Conservation (phyloP, 768 basidiomycete species). For the Macrolepiota albuminosa region DNA sequence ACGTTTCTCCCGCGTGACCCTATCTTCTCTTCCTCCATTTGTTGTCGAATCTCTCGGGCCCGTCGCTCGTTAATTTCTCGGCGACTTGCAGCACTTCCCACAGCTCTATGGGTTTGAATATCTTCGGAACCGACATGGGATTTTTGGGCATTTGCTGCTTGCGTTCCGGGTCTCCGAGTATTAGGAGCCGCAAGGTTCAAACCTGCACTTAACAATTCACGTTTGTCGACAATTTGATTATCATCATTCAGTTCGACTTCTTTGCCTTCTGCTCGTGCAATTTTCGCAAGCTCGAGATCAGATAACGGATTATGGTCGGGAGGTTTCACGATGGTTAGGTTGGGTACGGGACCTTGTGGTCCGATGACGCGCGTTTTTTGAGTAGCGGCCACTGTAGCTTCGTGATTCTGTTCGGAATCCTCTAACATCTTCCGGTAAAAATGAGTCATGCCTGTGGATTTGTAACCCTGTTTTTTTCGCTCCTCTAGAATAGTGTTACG, state of each 20-base stretch:
- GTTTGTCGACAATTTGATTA: constrained; percentile 94
- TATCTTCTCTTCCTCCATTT: constrained; percentile 74
- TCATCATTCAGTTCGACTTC: constrained; percentile 94
- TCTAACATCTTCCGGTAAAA: constrained; percentile 79
- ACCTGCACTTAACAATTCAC: constrained; percentile 87
- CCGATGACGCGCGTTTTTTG: constrained; percentile 51
- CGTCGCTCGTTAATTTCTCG: constrained; percentile 84
- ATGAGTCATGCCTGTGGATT: constrained; percentile 75
- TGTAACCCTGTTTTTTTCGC: constrained; percentile 53
- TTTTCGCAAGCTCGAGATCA: constrained; percentile 68
- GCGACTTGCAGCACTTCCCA: constrained; percentile 75
- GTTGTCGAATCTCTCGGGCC: constrained; percentile 67
- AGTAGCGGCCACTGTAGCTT: constrained; percentile 80
- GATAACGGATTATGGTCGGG: constrained; percentile 56
- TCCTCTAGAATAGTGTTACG: constrained; percentile 36
- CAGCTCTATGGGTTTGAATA: constrained; percentile 62
- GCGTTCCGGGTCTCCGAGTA: constrained; percentile 62
- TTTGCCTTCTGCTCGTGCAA: constrained; percentile 72
- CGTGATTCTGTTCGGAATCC: constrained; percentile 77
- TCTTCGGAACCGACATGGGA: constrained; percentile 22
- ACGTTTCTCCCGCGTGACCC: constrained; percentile 50
- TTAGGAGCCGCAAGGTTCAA: constrained; percentile 85
- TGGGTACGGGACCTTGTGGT: constrained; percentile 56
- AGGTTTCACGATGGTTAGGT: constrained; percentile 76
- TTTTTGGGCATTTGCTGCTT: constrained; percentile 22